Conservation (phyloP, 169 alveolate species). For the Amoebophrya sp. region DNA sequence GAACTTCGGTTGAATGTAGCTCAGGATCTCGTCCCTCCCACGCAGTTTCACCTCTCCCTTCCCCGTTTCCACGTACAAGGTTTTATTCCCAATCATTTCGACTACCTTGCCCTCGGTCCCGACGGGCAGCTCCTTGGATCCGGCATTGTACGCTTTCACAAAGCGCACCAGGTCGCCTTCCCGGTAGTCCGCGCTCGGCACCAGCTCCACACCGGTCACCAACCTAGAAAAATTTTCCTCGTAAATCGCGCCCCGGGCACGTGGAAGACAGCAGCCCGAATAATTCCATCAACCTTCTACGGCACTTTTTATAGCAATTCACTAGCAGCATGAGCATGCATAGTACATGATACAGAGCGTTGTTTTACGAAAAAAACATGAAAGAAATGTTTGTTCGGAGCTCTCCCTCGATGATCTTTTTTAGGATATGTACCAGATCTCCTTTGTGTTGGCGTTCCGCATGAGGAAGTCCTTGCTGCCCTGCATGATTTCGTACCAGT, state of each 20-base stretch:
- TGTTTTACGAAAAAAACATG: neutral
- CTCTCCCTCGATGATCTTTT: neutral
- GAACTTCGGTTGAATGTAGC: neutral
- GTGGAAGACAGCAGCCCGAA: neutral
- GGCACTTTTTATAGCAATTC: too few relatives aligned
- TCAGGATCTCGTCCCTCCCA: neutral
- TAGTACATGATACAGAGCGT: too few relatives aligned
- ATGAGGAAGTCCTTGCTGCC: neutral
- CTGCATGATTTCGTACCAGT: neutral
- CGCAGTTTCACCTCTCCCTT: neutral
- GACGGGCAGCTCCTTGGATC: neutral
- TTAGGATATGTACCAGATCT: neutral
- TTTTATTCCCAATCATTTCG: neutral
- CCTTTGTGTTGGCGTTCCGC: neutral
- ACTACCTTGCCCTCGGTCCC: neutral
- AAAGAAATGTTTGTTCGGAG: neutral
- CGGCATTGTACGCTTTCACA: neutral
- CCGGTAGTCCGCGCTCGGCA: neutral
- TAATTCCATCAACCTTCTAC: neutral
- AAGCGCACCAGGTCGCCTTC: neutral
- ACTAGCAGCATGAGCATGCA: neutral
- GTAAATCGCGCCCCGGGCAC: neutral
- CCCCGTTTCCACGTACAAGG: neutral
- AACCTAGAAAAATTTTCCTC: neutral
- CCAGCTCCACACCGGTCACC: conserved; percentile 1